Conservation (phyloP, 2,329 filamentous ascomycete species). For the Neurospora crassa region DNA sequence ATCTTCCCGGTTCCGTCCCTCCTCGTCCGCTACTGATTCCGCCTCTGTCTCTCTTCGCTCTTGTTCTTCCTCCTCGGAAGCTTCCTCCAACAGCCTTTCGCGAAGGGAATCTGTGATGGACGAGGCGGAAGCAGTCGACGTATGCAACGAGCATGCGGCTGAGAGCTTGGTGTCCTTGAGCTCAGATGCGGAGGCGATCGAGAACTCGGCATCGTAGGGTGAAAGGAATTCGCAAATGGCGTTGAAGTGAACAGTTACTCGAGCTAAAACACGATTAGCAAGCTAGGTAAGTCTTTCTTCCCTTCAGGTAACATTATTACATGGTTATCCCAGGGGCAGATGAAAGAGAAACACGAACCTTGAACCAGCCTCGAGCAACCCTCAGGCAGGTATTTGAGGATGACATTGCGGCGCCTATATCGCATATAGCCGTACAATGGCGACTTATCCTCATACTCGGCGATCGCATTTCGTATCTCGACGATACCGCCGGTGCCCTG, state of each 20-base stretch:
- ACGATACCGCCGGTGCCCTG: conserved; percentile 73
- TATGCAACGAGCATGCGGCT: conserved; percentile 79
- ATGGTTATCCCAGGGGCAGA: conserved; percentile 3
- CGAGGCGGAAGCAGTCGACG: conserved; percentile 74
- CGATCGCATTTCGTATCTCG: conserved; percentile 71
- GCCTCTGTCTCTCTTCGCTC: conserved; percentile 46
- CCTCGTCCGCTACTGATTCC: conserved; percentile 43
- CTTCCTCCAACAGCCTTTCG: conserved; percentile 73
- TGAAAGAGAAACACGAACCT: conserved; percentile 48
- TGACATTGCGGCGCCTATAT: conserved; percentile 79
- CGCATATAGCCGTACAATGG: conserved; percentile 87
- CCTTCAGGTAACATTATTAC: conserved; percentile 13
- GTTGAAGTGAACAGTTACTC: conserved; percentile 66
- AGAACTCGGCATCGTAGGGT: conserved; percentile 78
- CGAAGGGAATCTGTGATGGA: conserved; percentile 76
- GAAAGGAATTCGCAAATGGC: conserved; percentile 63
- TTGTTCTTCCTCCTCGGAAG: conserved; percentile 82
- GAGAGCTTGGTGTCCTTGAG: conserved; percentile 83
- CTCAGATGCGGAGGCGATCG: conserved; percentile 64
- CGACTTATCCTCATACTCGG: conserved; percentile 71
- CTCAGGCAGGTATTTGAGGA: conserved; percentile 88
- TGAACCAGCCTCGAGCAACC: conserved; percentile 83
- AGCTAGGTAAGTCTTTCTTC: conserved; percentile 15
- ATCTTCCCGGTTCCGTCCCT: conserved; percentile 21
- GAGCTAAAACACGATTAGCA: conserved; percentile 45